These are phyloP conservation scores for Teunomyces tritomae DNA, from an alignment of 805 yeast species.

Conservation along the genomic window DNA sequence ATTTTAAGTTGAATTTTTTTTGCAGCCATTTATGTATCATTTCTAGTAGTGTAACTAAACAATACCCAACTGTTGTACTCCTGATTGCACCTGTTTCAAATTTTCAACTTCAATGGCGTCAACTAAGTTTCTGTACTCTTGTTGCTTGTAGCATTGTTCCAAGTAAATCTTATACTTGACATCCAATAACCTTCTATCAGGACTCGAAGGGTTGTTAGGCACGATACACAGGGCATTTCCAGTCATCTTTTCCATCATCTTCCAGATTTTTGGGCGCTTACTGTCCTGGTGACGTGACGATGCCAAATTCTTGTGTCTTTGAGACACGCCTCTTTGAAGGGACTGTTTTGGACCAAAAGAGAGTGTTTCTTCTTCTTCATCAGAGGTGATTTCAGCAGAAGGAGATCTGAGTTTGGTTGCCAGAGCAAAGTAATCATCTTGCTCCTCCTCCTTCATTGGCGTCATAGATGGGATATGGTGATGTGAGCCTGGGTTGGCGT, in stretches of 20 bases:
- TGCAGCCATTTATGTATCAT: neutral
- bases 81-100: conserved; percentile 1
- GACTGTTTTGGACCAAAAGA: conserved; percentile 60
- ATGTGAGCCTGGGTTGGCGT: conserved; percentile 29
- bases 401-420: conserved; percentile 9
- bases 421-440: conserved; percentile 41
- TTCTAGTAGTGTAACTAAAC: neutral
- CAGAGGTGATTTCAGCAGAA: conserved; percentile 13
- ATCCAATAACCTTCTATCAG: conserved; percentile 68
- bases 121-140: conserved; percentile 68
- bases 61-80: neutral
- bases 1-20: neutral
- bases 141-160: conserved; percentile 84
- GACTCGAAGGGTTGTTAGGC: conserved; percentile 57
- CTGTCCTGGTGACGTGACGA: conserved; percentile 14
- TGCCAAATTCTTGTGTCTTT: conserved; percentile 37
- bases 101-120: conserved; percentile 41
- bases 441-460: conserved; percentile 38
- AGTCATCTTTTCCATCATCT: conserved; percentile 78
- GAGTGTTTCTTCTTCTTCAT: conserved; percentile 46
- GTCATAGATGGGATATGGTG: conserved; percentile 33
- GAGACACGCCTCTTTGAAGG: conserved; percentile 52
- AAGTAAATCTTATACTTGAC: conserved; percentile 83
- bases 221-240: conserved; percentile 77
- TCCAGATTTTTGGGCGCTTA: conserved; percentile 74